Evolutionary conservation across 768 basidiomycete genomes (phyloP).

Genomic region (Podaxis sp.): DNA sequence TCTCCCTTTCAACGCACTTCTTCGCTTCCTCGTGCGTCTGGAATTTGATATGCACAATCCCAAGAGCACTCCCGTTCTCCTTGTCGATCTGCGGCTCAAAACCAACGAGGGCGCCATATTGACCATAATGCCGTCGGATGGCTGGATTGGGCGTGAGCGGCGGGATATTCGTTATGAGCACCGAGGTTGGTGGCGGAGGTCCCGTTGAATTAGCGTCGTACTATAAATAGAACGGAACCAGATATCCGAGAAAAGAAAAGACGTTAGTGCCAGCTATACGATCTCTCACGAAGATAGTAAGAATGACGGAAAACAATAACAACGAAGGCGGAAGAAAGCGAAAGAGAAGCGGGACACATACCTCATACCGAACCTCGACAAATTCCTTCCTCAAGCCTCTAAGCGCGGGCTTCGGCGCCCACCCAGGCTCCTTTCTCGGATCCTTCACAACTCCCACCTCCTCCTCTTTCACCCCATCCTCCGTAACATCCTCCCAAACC

Average conservation of each 20-base stretch:
- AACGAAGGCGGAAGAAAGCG: not conserved
- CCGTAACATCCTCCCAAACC: constrained; percentile 38
- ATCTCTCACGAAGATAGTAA: not conserved
- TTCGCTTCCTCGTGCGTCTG: constrained; percentile 65
- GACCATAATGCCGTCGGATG: constrained; percentile 64
- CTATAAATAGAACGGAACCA: constrained; percentile 37
- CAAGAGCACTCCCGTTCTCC: constrained; percentile 78
- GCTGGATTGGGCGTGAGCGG: constrained; percentile 66
- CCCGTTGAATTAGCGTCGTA: constrained; percentile 73
- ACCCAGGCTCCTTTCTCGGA: constrained; percentile 49
- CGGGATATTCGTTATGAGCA: constrained; percentile 72
- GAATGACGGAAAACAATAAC: not conserved
- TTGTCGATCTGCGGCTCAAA: constrained; percentile 81
- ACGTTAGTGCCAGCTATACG: constrained; percentile 12
- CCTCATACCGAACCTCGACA: constrained; percentile 54
- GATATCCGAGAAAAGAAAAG: not conserved
- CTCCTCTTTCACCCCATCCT: constrained; percentile 30
- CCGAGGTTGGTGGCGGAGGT: constrained; percentile 69
- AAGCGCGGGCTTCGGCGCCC: constrained; percentile 23
- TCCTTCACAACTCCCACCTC: constrained; percentile 44
- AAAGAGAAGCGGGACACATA: constrained; percentile 23
- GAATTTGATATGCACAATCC: constrained; percentile 77
- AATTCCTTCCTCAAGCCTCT: constrained; percentile 35
- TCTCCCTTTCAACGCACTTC: constrained; percentile 60
- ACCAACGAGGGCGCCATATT: constrained; percentile 59